Percentiles rank a stretch among this genome's conserved stretches.
phyloP scores from a whole-genome alignment of 1,139 yeast species.

The Blastobotrys persicus region DNA sequence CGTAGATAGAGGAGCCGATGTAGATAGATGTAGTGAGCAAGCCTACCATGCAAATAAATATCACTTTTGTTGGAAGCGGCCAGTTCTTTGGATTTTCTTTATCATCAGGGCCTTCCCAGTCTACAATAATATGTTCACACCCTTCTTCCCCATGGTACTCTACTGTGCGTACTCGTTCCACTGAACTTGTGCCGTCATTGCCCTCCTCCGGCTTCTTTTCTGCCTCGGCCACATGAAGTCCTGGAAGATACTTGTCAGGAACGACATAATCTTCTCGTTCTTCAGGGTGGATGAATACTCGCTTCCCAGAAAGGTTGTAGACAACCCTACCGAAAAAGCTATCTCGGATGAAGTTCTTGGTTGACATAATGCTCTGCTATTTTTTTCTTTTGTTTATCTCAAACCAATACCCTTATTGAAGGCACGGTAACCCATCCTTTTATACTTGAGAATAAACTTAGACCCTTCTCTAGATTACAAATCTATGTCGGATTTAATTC shows the following conservation, averaged over 20 bases:
- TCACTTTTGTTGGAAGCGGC: conserved; percentile 42
- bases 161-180: not conserved
- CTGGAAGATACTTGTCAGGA: conserved; percentile 18
- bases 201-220: not conserved
- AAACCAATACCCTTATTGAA: no score
- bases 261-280: conserved; percentile 22
- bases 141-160: conserved; percentile 18
- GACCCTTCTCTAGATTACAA: no score
- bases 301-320: conserved; percentile 19
- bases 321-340: conserved; percentile 19
- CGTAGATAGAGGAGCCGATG: conserved; percentile 60
- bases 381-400: no score
- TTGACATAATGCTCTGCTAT: no score
- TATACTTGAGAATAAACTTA: no score
- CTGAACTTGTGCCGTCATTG: not conserved
- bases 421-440: no score
- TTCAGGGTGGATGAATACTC: conserved; percentile 18
- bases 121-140: conserved; percentile 27
- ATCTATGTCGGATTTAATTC: no score
- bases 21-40: conserved; percentile 53
- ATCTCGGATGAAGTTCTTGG: conserved; percentile 12
- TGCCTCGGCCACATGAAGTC: conserved; percentile 4
- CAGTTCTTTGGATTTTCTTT: conserved; percentile 58
- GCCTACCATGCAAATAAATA: conserved; percentile 44
- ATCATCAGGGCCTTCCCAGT: conserved; percentile 50